These are phyloP conservation scores for Microbotryum violaceum DNA, from an alignment of 1,284 basidiomycete genomes.

Conservation along the genomic window DNA sequence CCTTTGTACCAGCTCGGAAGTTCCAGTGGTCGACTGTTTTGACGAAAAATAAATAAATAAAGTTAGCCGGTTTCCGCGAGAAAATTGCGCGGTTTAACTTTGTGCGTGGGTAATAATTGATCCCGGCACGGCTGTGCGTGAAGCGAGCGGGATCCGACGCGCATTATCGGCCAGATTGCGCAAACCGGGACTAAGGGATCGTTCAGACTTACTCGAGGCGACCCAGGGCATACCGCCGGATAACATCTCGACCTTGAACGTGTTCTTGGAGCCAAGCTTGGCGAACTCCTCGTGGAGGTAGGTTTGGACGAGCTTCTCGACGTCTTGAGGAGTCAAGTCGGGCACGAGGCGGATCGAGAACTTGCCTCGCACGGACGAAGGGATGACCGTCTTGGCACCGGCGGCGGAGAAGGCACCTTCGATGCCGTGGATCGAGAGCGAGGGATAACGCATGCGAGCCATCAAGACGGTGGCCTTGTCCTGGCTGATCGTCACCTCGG, in stretches of 20 bases:
- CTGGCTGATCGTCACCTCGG: conserved; percentile 62
- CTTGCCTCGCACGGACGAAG: conserved; percentile 73
- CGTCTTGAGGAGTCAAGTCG: conserved; percentile 66
- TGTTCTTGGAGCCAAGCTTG: conserved; percentile 78
- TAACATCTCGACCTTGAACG: conserved; percentile 56
- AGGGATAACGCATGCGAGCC: conserved; percentile 63
- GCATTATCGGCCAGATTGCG: background rate
- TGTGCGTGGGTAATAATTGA: too few relatives aligned
- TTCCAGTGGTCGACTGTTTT: conserved; percentile 79
- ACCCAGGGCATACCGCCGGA: conserved; percentile 90
- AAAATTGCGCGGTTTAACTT: too few relatives aligned
- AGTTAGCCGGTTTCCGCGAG: background rate
- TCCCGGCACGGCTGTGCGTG: background rate
- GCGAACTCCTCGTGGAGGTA: conserved; percentile 69
- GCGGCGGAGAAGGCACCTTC: conserved; percentile 80
- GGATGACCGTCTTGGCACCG: conserved; percentile 68
- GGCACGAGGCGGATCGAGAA: conserved; percentile 91
- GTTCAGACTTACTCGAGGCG: conserved; percentile 16
- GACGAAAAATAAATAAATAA: conserved; percentile 37
- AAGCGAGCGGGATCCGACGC: too few relatives aligned
- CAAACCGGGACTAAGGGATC: background rate
- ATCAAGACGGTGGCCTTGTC: conserved; percentile 82
- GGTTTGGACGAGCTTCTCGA: conserved; percentile 62
- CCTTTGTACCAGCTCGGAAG: conserved; percentile 81
- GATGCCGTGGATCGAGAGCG: conserved; percentile 89